phyloP scores from a whole-genome alignment of 192 early-diverging fungal genomes.

The Coemansia sp. region DNA sequence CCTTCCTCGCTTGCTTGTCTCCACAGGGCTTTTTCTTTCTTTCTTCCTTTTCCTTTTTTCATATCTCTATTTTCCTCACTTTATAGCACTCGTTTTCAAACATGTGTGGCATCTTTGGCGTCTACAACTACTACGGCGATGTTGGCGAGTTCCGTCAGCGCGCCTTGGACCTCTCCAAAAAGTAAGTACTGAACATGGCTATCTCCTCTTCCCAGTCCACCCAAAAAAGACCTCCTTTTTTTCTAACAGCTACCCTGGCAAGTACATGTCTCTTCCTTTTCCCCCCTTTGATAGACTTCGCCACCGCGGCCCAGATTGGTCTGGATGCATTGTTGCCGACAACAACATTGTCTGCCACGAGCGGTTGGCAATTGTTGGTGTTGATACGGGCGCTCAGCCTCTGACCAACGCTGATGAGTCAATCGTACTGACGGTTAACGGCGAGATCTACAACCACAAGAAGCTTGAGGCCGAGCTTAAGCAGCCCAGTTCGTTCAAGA shows the following conservation, averaged over 20 bases:
- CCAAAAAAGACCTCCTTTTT: neutral
- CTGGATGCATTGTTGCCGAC: conserved; percentile 77
- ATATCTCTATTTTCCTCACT: neutral
- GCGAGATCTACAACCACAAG: conserved; percentile 99
- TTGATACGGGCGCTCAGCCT: conserved; percentile 95
- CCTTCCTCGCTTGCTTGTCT: conserved; percentile 3
- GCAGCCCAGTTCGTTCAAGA: conserved; percentile 79
- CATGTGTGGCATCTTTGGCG: conserved; percentile 99
- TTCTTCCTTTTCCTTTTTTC: neutral
- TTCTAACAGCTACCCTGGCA: conserved; percentile 5
- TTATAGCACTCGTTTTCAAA: neutral
- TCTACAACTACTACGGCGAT: conserved; percentile 85
- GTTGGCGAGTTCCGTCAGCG: conserved; percentile 75
- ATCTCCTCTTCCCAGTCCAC: neutral
- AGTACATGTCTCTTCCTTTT: neutral
- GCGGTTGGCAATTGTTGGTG: conserved; percentile 97
- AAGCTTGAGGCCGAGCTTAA: conserved; percentile 76
- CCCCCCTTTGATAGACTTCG: conserved; percentile 61
- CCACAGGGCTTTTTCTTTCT: neutral
- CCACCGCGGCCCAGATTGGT: conserved; percentile 99
- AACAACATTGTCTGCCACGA: conserved; percentile 96
- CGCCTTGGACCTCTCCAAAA: conserved; percentile 78
- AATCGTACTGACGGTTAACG: conserved; percentile 91
- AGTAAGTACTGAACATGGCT: conserved; percentile 34
- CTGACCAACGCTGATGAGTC: conserved; percentile 89